Conservation (phyloP, 2,329 filamentous ascomycete genomes). For the Tolypocladium amazonense region DNA sequence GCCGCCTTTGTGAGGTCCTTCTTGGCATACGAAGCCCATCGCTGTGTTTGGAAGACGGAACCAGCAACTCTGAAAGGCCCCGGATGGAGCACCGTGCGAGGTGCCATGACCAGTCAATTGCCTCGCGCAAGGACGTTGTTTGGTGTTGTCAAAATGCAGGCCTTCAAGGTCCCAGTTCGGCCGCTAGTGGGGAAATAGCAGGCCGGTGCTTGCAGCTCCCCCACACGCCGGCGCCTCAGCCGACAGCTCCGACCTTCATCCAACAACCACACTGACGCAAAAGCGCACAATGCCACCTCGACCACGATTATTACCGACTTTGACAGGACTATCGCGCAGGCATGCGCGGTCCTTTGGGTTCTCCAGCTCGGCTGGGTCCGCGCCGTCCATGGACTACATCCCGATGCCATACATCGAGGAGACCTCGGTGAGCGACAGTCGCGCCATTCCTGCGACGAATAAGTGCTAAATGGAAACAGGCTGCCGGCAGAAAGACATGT, state of each 20-base stretch:
- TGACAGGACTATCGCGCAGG: constrained; percentile 22
- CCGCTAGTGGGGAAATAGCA: background rate
- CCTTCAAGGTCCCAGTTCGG: background rate
- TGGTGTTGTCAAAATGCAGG: background rate
- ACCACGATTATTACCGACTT: constrained; percentile 16
- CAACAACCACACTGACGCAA: background rate
- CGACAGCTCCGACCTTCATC: background rate
- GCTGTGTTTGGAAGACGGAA: constrained; percentile 7
- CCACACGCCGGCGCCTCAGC: background rate
- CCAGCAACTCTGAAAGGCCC: constrained; percentile 3
- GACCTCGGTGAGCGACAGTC: constrained; percentile 23
- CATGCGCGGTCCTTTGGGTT: constrained; percentile 33
- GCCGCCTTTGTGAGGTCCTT: constrained; percentile 15
- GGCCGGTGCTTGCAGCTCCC: background rate
- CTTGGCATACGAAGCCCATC: constrained; percentile 23
- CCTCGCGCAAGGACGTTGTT: constrained; percentile 9
- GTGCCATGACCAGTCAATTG: constrained; percentile 14
- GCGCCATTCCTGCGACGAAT: background rate
- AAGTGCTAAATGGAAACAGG: constrained; percentile 35
- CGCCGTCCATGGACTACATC: constrained; percentile 28
- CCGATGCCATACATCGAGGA: constrained; percentile 49
- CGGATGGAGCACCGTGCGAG: constrained; percentile 10
- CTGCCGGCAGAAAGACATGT: constrained; percentile 71
- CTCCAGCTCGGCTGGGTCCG: constrained; percentile 17
- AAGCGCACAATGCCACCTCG: constrained; percentile 17